Evolutionary conservation across 352 stramenopile species (phyloP).

Genomic region (Pythium brassicae): DNA sequence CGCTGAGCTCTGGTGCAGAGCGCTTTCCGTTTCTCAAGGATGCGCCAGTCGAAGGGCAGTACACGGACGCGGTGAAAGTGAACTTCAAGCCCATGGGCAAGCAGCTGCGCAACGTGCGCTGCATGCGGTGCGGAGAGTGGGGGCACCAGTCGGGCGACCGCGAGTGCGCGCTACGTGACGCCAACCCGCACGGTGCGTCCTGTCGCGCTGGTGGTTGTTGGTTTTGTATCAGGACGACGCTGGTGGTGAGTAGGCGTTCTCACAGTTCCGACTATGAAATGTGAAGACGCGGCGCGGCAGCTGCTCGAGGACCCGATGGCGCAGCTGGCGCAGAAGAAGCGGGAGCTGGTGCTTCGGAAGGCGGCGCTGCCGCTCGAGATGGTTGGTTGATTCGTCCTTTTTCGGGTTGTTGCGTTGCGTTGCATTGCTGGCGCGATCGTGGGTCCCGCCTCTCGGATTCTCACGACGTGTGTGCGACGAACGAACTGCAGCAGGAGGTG

Average conservation of each 20-base stretch:
- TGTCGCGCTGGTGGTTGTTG: not conserved
- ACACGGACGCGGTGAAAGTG: conserved; percentile 75
- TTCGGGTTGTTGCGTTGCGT: not conserved
- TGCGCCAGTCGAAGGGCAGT: conserved; percentile 81
- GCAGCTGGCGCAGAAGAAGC: conserved; percentile 46
- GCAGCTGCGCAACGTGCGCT: conserved; percentile 81
- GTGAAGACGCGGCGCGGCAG: conserved; percentile 61
- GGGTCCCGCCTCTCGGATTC: not conserved
- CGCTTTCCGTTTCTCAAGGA: conserved; percentile 88
- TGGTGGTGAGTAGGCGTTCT: not conserved
- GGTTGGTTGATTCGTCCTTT: conserved; percentile 21
- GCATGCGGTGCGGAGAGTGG: conserved; percentile 78
- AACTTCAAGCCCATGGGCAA: conserved; percentile 86
- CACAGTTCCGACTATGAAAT: not conserved
- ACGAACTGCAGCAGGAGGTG: conserved; percentile 19
- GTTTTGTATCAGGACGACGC: not conserved
- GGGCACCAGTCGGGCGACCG: conserved; percentile 81
- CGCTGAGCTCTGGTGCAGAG: conserved; percentile 17
- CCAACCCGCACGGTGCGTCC: conserved; percentile 60
- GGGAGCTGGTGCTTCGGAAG: conserved; percentile 53
- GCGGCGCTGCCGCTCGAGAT: conserved; percentile 68
- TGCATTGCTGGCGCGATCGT: not conserved
- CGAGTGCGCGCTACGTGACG: conserved; percentile 69
- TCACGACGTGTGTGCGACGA: not conserved
- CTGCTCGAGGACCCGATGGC: conserved; percentile 70